Conservation (phyloP, 1,284 basidiomycete species). For the Violaceomyces palustris region DNA sequence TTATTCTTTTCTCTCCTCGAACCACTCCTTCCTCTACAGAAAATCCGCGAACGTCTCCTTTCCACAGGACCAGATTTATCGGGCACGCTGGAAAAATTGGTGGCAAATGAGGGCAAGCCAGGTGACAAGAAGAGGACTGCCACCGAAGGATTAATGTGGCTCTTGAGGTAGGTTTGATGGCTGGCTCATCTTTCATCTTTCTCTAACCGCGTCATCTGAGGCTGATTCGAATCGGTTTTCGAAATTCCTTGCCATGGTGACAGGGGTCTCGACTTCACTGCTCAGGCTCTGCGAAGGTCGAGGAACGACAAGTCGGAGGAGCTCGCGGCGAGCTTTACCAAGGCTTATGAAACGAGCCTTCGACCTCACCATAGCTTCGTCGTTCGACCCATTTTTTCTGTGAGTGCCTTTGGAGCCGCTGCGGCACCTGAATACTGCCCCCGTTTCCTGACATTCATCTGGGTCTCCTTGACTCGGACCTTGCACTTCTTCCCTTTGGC, state of each 20-base stretch:
- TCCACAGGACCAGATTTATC: conserved; percentile 60
- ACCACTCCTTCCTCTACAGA: conserved; percentile 20
- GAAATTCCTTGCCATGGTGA: background rate
- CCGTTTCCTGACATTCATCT: no score
- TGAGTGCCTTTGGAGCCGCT: no score
- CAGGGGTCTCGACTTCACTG: conserved; percentile 85
- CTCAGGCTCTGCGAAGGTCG: conserved; percentile 70
- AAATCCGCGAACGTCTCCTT: conserved; percentile 70
- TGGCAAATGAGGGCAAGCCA: conserved; percentile 71
- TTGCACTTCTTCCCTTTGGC: background rate
- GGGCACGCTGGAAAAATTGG: conserved; percentile 75
- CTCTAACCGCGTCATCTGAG: background rate
- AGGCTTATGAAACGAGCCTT: conserved; percentile 75
- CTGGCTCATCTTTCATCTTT: no score
- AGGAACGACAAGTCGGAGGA: conserved; percentile 68
- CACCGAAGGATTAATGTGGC: conserved; percentile 88
- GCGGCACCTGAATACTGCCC: no score
- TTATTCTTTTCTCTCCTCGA: no score
- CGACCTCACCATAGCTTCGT: conserved; percentile 84
- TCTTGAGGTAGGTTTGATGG: conserved; percentile 60
- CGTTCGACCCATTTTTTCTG: conserved; percentile 72
- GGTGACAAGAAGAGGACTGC: conserved; percentile 76
- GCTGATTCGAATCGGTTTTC: background rate
- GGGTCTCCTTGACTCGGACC: background rate
- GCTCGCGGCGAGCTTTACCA: conserved; percentile 70